Evolutionary conservation across 495 filamentous ascomycete genomes (phyloP), one percentile per base, ranked within the genome.

Genomic region (Penicillium salamii): DNA sequence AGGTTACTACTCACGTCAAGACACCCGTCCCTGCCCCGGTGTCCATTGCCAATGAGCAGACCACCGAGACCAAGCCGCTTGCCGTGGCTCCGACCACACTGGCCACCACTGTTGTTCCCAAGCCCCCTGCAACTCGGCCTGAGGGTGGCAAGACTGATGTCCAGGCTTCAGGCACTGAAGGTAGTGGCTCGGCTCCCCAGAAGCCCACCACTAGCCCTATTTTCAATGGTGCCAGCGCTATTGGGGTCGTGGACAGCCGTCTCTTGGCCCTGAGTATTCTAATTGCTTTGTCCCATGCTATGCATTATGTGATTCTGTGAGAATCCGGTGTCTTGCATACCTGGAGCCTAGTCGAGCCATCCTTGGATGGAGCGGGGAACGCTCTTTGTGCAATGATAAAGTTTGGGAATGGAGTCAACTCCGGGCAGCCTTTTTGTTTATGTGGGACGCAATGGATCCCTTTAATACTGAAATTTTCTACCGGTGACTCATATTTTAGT

Each of bases 401-500:
- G n/a, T n/a, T n/a, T n/a, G n/a, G n/a, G n/a, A n/a, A n/a, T n/a
- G n/a, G n/a, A n/a, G n/a, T n/a, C n/a, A n/a, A n/a, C n/a, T n/a
- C 18, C 15, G 46, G 46, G 18, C 17, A 7, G 35, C 28, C 46
- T 6, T 32, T 18, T 2, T 32, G 13, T 40, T 48, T 40, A 20
- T 14, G 17, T 38, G 35, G 46, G 46, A 48, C 40, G 36, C 35
- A 14, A 39, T 11, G 17, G 35, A 20, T 40, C 35, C 46, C 35
- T 9, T 40, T 48, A 40, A 48, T 48, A n/a, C 40, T 40, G 23
- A 15, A 32, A 40, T 24, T 39, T n/a, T 48, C 20, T 48, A 40
- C 12, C n/a, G 29, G 46, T 48, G 36, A 40, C 23, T 33, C 35
- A 48, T 48, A 31, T 31, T 39, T 18, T 48, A 48, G 46, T 48